phyloP scores from a whole-genome alignment of 495 filamentous ascomycete genomes.

The Xylaria venustula region DNA sequence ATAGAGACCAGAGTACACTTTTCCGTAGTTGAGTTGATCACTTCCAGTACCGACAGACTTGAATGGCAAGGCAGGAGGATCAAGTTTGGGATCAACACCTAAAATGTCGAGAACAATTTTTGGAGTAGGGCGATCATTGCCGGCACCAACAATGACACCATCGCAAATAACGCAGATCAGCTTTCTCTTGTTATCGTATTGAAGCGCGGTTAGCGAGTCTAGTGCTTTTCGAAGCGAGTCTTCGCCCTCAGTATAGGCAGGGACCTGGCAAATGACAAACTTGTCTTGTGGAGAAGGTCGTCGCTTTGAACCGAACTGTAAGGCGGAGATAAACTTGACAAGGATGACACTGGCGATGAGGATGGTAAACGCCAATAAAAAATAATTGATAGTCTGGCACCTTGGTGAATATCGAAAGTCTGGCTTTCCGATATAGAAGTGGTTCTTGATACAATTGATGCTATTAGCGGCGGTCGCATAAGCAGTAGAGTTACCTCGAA shows the following conservation, averaged over 20 bases:
- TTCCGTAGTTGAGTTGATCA: conserved; percentile 95
- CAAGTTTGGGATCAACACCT: conserved; percentile 94
- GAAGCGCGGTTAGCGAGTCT: conserved; percentile 88
- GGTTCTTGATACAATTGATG: conserved; percentile 75
- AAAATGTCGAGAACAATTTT: conserved; percentile 97
- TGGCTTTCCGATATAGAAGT: conserved; percentile 76
- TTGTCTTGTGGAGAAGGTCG: conserved; percentile 91
- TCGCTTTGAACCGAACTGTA: conserved; percentile 91
- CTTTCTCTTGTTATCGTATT: conserved; percentile 97
- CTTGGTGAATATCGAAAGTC: conserved; percentile 77
- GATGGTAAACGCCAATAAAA: conserved; percentile 82
- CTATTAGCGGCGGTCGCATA: conserved; percentile 51
- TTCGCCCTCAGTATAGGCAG: conserved; percentile 97
- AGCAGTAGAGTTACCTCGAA: conserved; percentile 36
- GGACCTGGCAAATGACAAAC: conserved; percentile 97
- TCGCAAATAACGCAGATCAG: conserved; percentile 92
- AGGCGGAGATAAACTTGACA: conserved; percentile 88
- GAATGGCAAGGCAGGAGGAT: conserved; percentile 90
- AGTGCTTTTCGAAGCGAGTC: conserved; percentile 88
- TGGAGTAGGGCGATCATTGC: conserved; percentile 94
- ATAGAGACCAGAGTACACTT: conserved; percentile 97
- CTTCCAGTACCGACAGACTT: conserved; percentile 85
- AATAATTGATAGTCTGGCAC: conserved; percentile 90
- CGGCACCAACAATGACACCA: conserved; percentile 93
- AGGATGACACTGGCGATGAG: conserved; percentile 76